Percentiles rank a stretch among this genome's conserved stretches.
phyloP scores from a whole-genome alignment of 2,329 filamentous ascomycete genomes.

The Chaetothyriales sp. region DNA sequence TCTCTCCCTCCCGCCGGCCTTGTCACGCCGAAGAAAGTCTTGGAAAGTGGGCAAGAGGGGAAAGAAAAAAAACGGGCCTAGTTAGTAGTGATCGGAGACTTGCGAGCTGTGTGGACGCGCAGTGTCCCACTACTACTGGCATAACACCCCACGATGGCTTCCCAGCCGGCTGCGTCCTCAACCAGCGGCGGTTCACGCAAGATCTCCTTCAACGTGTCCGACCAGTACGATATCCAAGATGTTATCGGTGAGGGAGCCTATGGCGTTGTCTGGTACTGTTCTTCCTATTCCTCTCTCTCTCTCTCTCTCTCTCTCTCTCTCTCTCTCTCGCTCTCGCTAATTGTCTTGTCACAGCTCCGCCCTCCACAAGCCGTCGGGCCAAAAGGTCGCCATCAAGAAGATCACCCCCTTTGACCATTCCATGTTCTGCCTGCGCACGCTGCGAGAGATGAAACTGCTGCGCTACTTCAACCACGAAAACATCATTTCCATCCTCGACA shows the following conservation, averaged over 20 bases:
- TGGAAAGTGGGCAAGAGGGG: too few relatives aligned
- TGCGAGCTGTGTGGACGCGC: background rate
- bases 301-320: background rate
- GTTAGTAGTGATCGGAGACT: background rate
- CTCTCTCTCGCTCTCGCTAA: slow-evolving; percentile 2
- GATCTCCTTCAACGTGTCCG: slow-evolving; percentile 99
- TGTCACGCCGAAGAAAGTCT: too few relatives aligned
- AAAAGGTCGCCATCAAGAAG: slow-evolving; percentile 99
- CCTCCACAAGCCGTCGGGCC: slow-evolving; percentile 90
- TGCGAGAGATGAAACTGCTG: slow-evolving; percentile 97
- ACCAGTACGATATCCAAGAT: slow-evolving; percentile 99
- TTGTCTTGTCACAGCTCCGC: slow-evolving; percentile 53
- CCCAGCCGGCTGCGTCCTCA: slow-evolving; percentile 36
- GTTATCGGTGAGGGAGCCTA: slow-evolving; percentile 97
- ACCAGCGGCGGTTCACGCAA: slow-evolving; percentile 51
- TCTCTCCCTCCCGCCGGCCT: too few relatives aligned
- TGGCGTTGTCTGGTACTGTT: slow-evolving; percentile 93
- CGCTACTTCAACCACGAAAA: slow-evolving; percentile 99
- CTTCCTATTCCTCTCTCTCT: too few relatives aligned
- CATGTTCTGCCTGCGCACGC: slow-evolving; percentile 92
- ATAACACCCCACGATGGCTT: slow-evolving; percentile 27
- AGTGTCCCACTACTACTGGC: background rate
- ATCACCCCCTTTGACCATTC: slow-evolving; percentile 98
- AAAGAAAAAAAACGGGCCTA: too few relatives aligned
- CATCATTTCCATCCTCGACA: slow-evolving; percentile 98